Evolutionary conservation across 768 basidiomycete genomes (phyloP).

Genomic region (Crucibulum laeve): DNA sequence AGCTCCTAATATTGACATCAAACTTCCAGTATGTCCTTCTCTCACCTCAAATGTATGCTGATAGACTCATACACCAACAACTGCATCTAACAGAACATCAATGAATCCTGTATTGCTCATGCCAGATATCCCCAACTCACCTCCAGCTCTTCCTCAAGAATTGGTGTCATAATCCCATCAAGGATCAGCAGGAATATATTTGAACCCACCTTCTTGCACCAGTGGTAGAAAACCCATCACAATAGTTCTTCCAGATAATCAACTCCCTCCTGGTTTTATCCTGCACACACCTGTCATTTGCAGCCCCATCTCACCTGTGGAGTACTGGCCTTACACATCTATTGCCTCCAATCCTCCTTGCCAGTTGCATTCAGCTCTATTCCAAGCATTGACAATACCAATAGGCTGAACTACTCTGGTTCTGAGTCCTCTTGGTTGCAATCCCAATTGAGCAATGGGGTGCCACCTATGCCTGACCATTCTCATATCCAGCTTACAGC

Average conservation of each 20-base stretch:
- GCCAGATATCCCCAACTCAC: slow-evolving; percentile 32
- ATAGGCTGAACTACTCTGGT: not conserved
- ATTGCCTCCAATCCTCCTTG: too few relatives aligned
- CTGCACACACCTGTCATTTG: too few relatives aligned
- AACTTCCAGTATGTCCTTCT: slow-evolving; percentile 37
- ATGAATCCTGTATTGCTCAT: slow-evolving; percentile 37
- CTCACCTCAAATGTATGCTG: not conserved
- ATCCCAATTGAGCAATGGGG: not conserved
- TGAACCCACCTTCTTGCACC: not conserved
- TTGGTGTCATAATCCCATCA: not conserved
- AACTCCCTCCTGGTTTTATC: slow-evolving; percentile 32
- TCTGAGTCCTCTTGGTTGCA: not conserved
- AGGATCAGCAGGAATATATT: not conserved
- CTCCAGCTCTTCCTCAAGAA: slow-evolving; percentile 8
- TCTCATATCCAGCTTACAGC: slow-evolving; percentile 5
- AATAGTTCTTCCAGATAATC: slow-evolving; percentile 22
- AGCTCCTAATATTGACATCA: slow-evolving; percentile 38
- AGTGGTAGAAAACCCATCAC: slow-evolving; percentile 9
- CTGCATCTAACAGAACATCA: slow-evolving; percentile 21
- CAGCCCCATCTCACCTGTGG: too few relatives aligned
- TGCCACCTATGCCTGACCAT: slow-evolving; percentile 4
- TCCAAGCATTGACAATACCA: not conserved
- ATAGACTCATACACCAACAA: slow-evolving; percentile 37
- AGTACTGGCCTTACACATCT: too few relatives aligned
- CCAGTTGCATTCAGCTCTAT: slow-evolving; percentile 2